Evolutionary conservation across 352 stramenopile genomes (phyloP), one percentile per base, ranked within the genome.

Genomic region (Globisporangium okanoganense): DNA sequence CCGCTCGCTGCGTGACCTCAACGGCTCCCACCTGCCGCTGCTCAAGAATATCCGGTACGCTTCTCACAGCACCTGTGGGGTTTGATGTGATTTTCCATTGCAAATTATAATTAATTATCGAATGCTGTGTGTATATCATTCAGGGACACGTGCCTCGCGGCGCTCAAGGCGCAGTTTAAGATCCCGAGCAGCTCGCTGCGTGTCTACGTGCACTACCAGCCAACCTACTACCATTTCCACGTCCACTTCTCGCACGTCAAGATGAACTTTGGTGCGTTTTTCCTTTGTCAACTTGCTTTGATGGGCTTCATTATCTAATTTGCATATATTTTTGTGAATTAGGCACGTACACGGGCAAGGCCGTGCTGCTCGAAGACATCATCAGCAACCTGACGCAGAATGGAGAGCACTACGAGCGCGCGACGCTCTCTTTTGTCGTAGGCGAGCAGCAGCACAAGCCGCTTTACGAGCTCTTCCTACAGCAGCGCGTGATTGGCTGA

Each of bases 181-280:
- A 67, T 88, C 2, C 50, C 65, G 0, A 54, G 61, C 24, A 92
- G 72, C 58, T 78, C 73, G 13, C 57, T 95, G 31, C 85, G 87
- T 54, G 73, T 92, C 67, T 95, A 94, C 63, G 78, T 95, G 61
- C 87, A 95, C 73, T 95, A 95, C 53, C 87, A 93, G 72, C 87
- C 87, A 29, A 92, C 87, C 49, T 95, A 95, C 64, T 95, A 95
- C 59, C 87, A 95, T 62, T 76, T 95, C 52, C 87, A 95, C 57
- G 82, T 95, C 16, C 87, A 95, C 53, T 94, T 95, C 50, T 88
- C 79, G 27, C 87, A 95, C 62, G 72, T 95, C 43, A 92, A 92
- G 63, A 85, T 95, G 69, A 79, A 71, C 12, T 71, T 88, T 56
- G 86, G 86, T 89, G 48, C 33, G 58, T 61, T 22, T 18, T 40